phyloP scores from a whole-genome alignment of 495 filamentous ascomycete genomes.

The Articulospora tetracladia region DNA sequence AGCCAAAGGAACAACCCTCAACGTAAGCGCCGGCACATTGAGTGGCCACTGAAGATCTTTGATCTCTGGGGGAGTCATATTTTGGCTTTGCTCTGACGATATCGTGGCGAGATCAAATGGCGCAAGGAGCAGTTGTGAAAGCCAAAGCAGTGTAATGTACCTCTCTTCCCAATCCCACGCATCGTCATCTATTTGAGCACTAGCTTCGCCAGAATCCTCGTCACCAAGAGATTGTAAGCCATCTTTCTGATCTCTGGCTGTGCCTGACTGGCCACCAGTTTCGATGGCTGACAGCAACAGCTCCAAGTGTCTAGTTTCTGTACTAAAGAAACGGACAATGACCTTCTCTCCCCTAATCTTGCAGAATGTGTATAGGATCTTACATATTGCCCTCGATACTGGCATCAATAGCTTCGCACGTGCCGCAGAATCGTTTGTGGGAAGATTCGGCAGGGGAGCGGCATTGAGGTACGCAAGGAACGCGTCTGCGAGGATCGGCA shows the following conservation, averaged over 20 bases:
- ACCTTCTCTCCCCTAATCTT: slow-evolving; percentile 94
- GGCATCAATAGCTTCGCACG: slow-evolving; percentile 48
- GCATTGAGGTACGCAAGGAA: slow-evolving; percentile 63
- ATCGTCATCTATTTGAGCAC: slow-evolving; percentile 14
- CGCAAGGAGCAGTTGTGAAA: slow-evolving; percentile 87
- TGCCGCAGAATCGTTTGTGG: slow-evolving; percentile 26
- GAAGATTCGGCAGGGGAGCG: not conserved
- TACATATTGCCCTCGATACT: slow-evolving; percentile 66
- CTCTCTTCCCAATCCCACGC: slow-evolving; percentile 77
- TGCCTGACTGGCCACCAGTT: slow-evolving; percentile 17
- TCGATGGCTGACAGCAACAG: slow-evolving; percentile 67
- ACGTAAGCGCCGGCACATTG: slow-evolving; percentile 63
- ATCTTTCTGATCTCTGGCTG: not conserved
- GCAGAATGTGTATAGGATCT: slow-evolving; percentile 83
- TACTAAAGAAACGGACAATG: slow-evolving; percentile 81
- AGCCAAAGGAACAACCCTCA: slow-evolving; percentile 66
- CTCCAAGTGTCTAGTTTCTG: slow-evolving; percentile 81
- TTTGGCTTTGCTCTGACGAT: slow-evolving; percentile 52
- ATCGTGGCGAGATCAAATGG: slow-evolving; percentile 89
- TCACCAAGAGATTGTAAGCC: not conserved
- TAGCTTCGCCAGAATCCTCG: not conserved
- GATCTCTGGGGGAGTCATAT: slow-evolving; percentile 27
- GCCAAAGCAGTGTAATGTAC: slow-evolving; percentile 86
- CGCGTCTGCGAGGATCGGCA: slow-evolving; percentile 68
- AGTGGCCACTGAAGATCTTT: slow-evolving; percentile 42